Evolutionary conservation across 805 yeast species (phyloP), one percentile per base, ranked within the genome.

Genomic region (Ogataea ramenticola): DNA sequence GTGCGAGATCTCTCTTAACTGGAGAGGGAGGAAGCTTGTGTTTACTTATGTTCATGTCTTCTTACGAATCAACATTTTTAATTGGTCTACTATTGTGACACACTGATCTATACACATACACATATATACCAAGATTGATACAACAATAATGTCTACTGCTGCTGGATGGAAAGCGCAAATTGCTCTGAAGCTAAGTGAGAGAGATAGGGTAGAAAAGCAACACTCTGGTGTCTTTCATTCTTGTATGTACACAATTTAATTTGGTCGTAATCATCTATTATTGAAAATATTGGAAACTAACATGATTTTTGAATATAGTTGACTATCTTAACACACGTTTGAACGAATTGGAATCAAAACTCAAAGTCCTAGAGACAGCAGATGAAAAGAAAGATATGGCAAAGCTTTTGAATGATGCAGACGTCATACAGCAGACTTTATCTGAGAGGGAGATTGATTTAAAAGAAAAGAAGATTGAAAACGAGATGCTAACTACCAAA

Each of bases 141-240:
- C 17, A 17, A n/a, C 21, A 15, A 17, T 17, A 15, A 17, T 16
- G 21, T 4, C 21, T 7, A n/a, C 17, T 4, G 21, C 12, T 33
- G 20, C 8, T 21, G 11, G 46, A 3, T 56, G 61, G 61, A 56
- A 54, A 39, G 31, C 46, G 11, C 54, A 52, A 9, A 40, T 56
- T 3, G 43, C 54, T 16, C 16, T 43, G 11, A 52, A 46, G 42
- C 39, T 56, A 8, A 32, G 19, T 5, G 46, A 49, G 20, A 49
- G 60, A 40, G 61, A 57, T 40, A 40, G 44, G 19, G 35, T 36
- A 33, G 41, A 46, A 14, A 46, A 37, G 31, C 17, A 44, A 14
- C 20, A 42, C 3, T 17, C 35, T 3, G 42, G 52, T 9, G 36
- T 54, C 11, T 55, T 38, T 40, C 36, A 36, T n/a, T 52, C 59